Conservation (phyloP, 2,329 filamentous ascomycete species). For the Nothophoma quercina region DNA sequence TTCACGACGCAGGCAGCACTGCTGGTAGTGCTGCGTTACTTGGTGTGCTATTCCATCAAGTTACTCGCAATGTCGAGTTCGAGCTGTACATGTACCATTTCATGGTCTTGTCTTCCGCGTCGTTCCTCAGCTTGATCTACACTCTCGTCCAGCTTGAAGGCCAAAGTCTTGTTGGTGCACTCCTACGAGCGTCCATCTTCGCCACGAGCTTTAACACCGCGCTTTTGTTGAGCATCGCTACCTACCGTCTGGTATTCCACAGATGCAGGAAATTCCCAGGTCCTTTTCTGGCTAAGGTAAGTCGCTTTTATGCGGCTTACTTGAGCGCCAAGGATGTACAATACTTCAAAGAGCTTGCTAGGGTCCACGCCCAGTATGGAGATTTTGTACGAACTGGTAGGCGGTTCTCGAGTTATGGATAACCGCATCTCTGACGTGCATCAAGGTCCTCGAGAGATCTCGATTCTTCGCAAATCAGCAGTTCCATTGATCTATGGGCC, state of each 20-base stretch:
- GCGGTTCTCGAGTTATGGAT: background rate
- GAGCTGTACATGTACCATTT: constrained; percentile 37
- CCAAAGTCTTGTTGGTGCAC: constrained; percentile 6
- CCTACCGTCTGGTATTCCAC: constrained; percentile 38
- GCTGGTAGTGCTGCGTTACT: constrained; percentile 18
- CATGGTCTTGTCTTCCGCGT: constrained; percentile 20
- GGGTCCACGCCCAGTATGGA: constrained; percentile 43
- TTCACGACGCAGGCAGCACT: background rate
- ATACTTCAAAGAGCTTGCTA: constrained; percentile 39
- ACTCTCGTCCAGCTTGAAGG: constrained; percentile 2
- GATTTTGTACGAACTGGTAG: constrained; percentile 47
- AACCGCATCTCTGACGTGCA: background rate
- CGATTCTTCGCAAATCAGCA: constrained; percentile 28
- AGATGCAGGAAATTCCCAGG: constrained; percentile 35
- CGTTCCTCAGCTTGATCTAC: constrained; percentile 23
- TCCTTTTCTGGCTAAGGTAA: constrained; percentile 31
- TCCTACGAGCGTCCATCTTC: constrained; percentile 17
- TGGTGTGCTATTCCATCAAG: constrained; percentile 30
- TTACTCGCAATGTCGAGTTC: constrained; percentile 29
- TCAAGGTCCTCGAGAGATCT: constrained; percentile 34
- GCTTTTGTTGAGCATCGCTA: constrained; percentile 28
- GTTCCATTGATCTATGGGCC: constrained; percentile 33
- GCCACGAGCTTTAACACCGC: constrained; percentile 22
- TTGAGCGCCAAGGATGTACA: constrained; percentile 36
- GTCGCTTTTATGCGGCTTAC: constrained; percentile 37